Base-by-base conservation (phyloP, 1,284 basidiomycete species). In the Cryptococcus sp. region DNA sequence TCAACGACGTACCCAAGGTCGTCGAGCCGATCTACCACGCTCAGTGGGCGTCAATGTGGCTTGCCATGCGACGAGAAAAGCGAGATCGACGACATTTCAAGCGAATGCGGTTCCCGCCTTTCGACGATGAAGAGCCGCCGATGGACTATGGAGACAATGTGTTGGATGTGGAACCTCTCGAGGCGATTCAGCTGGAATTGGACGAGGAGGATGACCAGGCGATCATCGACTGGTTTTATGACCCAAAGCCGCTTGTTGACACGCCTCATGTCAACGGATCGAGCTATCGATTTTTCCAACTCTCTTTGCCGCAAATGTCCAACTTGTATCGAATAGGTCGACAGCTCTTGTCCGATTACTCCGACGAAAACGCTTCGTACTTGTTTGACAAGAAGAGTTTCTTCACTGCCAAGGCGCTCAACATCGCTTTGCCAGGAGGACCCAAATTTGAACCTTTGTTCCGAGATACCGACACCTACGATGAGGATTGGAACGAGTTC, bases 401-500 rank as follows among this genome's bases (percentile, higher is more conserved):
- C 77, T 98, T 97, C 76, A 93, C 94, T 1, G 94, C 95, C 28
- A 98, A 98, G 76, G 88, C 89, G 10, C 79, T 98, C 58, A 98
- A 97, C 75, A 87, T 97, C 80, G 95, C 94, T 40, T 94, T 99
- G 57, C 95, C 95, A 0, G 95, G 95, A 56, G 95, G 95, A 49
- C 95, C 93, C 3, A 97, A 97, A 73, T 98, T 97, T 58, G 92
- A 97, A 77, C 92, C 89, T 22, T 74, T 93, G 26, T 77, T 69
- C 74, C 83, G 93, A 43, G 95, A 99, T 66, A 92, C 92, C 81
- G 95, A 98, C 65, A 81, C 86, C 10, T 97, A 91, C 63, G 95
- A 99, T 66, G 94, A 98, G 72, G 95, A 99, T 69, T 98, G 95
- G 92, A 97, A 97, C 75, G 94, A 98, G 74, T 98, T 99, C 68